These are phyloP conservation scores for Cladosporium halotolerans DNA, from an alignment of 2,329 filamentous ascomycete species.

Conservation along the genomic window DNA sequence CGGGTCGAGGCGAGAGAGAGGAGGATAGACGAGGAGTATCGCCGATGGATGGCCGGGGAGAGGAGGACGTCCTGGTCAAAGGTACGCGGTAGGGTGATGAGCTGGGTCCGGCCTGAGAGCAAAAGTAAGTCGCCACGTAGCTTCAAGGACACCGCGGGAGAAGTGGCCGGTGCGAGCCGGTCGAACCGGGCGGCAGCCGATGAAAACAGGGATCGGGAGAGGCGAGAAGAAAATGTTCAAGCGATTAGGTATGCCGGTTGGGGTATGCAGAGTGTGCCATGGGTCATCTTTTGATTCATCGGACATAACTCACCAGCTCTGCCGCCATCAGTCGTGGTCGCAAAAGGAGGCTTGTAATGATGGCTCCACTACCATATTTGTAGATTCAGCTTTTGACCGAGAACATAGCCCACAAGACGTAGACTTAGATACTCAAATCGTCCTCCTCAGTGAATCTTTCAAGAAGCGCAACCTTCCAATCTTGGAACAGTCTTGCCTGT, in stretches of 20 bases:
- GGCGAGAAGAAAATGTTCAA: not conserved
- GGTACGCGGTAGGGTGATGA: not conserved
- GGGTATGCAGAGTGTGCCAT: not conserved
- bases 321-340: too few species aligned
- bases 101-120: not conserved
- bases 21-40: not conserved
- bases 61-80: not conserved
- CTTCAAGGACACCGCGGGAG: not conserved
- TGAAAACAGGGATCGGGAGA: not conserved
- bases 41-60: not conserved
- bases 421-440: too few species aligned
- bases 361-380: too few species aligned
- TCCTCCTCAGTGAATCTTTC: slow-evolving; percentile 43
- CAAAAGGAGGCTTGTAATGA: too few species aligned
- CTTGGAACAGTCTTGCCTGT: slow-evolving; percentile 52
- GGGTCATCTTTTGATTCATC: not conserved
- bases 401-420: too few species aligned
- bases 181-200: not conserved
- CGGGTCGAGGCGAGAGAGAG: not conserved
- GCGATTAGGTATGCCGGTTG: not conserved
- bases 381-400: too few species aligned
- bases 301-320: too few species aligned
- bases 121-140: not conserved
- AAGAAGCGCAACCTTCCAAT: slow-evolving; percentile 63
- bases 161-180: not conserved